Base-by-base conservation (phyloP, 2,329 filamentous ascomycete genomes). In the Paraconiothyrium brasiliense region DNA sequence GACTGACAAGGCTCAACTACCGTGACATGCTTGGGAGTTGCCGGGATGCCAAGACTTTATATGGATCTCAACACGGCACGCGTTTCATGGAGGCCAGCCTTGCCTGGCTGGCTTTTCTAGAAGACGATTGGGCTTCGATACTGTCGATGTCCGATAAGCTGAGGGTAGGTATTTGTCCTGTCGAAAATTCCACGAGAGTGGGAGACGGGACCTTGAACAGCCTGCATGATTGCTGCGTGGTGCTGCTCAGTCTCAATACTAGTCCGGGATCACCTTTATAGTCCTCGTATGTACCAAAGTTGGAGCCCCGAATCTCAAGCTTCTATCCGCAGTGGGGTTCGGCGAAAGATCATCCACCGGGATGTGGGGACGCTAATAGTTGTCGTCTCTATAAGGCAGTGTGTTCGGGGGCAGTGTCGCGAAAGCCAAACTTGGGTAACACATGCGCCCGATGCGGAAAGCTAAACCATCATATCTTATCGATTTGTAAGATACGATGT, bases 31-130 rank as follows among this genome's bases (percentile, higher is more conserved):
- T 32, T 46, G 34, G 14, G 16, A 46, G 24, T 32, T 39, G 32
- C 41, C 54, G 54, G 32, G 11, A 32, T 54, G 65, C 65, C 57
- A 63, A 64, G 64, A 55, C 9, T 11, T 22, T 52, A 16, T 48
- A 63, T 35, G 41, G 24, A 22, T 59, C 46, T 13, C 51, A 54
- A 65, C 20, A 60, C 64, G 34, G 41, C 65, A 22, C 27, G 27
- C 46, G 65, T 67, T 67, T 67, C 65, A 65, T 24, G 14, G 47
- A 50, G 35, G 44, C 54, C 13, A 59, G 46, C 46, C 4, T 54
- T 51, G 32, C 56, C 41, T 55, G 39, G 32, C n/a, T 41, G 16
- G 16, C 16, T 41, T 14, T 41, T 58, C 27, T 34, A 24, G 35
- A 34, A 20, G 8, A 27, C 3, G 20, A 32, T 51, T 35, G 56